Evolutionary conservation across 345 rosid genomes (phyloP), one percentile per base, ranked within the genome.

Genomic region (Capsella bursapastoris): DNA sequence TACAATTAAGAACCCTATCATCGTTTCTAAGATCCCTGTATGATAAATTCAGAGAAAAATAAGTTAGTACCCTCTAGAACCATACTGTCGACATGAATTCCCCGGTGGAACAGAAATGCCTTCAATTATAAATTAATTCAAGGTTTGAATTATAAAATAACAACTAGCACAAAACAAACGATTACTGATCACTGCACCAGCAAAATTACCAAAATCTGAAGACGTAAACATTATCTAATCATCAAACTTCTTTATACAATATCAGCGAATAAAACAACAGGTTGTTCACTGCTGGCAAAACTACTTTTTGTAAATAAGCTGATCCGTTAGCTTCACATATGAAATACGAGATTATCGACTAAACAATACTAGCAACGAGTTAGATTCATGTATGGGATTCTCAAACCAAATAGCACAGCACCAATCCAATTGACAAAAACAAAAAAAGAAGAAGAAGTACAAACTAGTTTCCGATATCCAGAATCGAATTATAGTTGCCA

Each of bases 21-120:
- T 80, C 86, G 41, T 86, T 87, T 80, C 85, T 81, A 71, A 91
- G 86, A 75, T 86, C 83, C 83, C 98, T 94, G 89, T 61, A 79
- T 41, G 14, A 58, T 44, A 8, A 34, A 52, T 57, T 41, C 73
- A 66, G 37, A 43, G 44, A 44, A 7, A 43, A 40, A 72, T 32
- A 66, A 52, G 53, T 34, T 28, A 40, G 2, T 22, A 43, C 34
- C 28, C 63, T 32, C 47, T 12, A 56, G 29, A 57, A 31, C 31
- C 49, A 68, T 51, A 14, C 28, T 59, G 56, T 41, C 38, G 1
- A 45, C 14, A 57, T 57, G 44, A 57, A 37, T 27, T 37, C 0
- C 50, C 70, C 13, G 35, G 10, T 11, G 53, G 3, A 25, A 60
- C 69, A 41, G 15, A 41, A 58, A 31, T 53, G 18, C 25, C 51